Conservation (phyloP, 73 alveolate genomes). For the Durusdinium trenchii region DNA sequence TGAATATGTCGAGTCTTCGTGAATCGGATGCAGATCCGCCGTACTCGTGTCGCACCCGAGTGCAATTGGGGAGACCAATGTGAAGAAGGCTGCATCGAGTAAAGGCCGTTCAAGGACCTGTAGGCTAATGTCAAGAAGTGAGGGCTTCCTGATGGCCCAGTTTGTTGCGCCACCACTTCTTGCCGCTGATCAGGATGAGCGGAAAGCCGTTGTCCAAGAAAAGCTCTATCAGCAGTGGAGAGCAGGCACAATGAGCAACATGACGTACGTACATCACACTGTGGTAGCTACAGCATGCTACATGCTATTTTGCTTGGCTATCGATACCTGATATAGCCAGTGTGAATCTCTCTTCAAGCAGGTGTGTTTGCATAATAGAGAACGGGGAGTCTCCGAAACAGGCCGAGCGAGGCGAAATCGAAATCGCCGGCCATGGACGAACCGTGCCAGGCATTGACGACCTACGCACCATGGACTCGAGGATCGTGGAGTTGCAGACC, state of each 20-base stretch:
- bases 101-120: too few species aligned
- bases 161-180: background rate
- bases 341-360: background rate
- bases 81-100: too few species aligned
- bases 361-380: too few species aligned
- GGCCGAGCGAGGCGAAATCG: too few species aligned
- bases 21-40: too few species aligned
- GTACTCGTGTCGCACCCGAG: too few species aligned
- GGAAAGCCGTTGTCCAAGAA: slow-evolving; percentile 83
- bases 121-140: too few species aligned
- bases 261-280: too few species aligned
- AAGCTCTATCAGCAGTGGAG: slow-evolving; percentile 95
- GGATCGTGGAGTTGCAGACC: slow-evolving; percentile 94
- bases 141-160: background rate
- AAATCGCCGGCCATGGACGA: too few species aligned
- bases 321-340: background rate
- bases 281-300: background rate
- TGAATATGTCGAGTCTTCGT: background rate
- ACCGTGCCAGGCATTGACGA: slow-evolving; percentile 82
- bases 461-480: slow-evolving; percentile 95
- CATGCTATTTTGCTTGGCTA: background rate
- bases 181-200: slow-evolving; percentile 31
- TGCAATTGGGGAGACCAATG: too few species aligned
- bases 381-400: too few species aligned
- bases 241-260: slow-evolving; percentile 52